Percentiles rank a stretch among this genome's conserved stretches.
These are phyloP conservation scores for Mycena albidolilacea DNA, from an alignment of 768 basidiomycete species.

Conservation along the genomic window DNA sequence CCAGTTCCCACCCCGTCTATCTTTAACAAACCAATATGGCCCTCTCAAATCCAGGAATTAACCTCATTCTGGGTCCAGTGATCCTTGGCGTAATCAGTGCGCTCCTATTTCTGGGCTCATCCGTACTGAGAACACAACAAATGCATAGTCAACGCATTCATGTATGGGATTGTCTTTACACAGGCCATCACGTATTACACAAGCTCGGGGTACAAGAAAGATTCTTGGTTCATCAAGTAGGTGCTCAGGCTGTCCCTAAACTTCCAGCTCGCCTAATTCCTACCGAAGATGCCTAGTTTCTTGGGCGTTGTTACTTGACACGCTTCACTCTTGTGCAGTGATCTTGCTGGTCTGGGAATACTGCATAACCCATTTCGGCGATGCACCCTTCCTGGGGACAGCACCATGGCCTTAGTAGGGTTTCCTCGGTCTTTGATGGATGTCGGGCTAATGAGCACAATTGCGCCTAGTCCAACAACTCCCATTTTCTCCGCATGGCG, in stretches of 20 bases:
- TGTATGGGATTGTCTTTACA: conserved; percentile 10
- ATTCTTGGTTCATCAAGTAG: conserved; percentile 12
- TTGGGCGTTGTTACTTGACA: conserved; percentile 13
- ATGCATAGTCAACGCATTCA: conserved; percentile 12
- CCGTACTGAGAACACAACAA: background rate
- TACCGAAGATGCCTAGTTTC: conserved; percentile 19
- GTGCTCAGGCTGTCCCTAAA: background rate
- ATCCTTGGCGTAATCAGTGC: conserved; percentile 21
- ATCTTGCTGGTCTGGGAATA: conserved; percentile 21
- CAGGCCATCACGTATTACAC: conserved; percentile 17
- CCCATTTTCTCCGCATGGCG: conserved; percentile 20
- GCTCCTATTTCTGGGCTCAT: background rate
- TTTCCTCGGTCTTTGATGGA: background rate
- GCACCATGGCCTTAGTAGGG: conserved; percentile 21
- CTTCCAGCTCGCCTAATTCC: background rate
- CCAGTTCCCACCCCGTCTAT: too few relatives aligned
- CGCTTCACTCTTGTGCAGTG: conserved; percentile 8
- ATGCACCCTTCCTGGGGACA: background rate
- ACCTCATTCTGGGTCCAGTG: background rate
- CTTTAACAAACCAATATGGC: background rate
- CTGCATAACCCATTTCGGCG: conserved; percentile 18
- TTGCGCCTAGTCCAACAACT: conserved; percentile 8
- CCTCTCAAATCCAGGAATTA: conserved; percentile 11
- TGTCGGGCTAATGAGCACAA: too few relatives aligned
- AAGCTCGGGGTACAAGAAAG: conserved; percentile 4